Percentiles rank a stretch among this genome's conserved stretches.
Conservation (phyloP, 2,329 filamentous ascomycete species). For the Neonectria sp. region DNA sequence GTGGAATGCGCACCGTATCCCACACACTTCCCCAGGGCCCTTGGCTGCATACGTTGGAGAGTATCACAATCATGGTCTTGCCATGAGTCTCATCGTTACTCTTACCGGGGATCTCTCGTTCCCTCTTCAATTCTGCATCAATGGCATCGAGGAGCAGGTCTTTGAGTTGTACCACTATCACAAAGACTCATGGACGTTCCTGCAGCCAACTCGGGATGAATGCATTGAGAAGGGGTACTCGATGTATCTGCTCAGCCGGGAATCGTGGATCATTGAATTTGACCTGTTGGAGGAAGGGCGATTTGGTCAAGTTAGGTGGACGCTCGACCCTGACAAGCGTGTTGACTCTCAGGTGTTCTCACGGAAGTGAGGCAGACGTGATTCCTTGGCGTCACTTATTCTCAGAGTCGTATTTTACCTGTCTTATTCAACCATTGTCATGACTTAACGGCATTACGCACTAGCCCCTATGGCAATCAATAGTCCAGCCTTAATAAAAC, state of each 20-base stretch:
- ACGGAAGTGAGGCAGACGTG: too few species aligned
- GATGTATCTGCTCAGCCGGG: conserved; percentile 6
- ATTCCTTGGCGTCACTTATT: too few species aligned
- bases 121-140: conserved; percentile 5
- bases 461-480: too few species aligned
- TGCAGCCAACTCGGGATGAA: conserved; percentile 1
- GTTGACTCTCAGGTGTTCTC: background rate
- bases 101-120: background rate
- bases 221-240: conserved; percentile 13
- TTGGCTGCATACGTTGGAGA: background rate
- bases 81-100: background rate
- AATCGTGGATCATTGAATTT: conserved; percentile 18
- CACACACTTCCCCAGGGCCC: background rate
- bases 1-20: background rate
- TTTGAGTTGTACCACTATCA: conserved; percentile 19
- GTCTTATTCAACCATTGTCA: too few species aligned
- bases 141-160: background rate
- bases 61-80: background rate
- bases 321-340: background rate
- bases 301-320: conserved; percentile 4
- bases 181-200: conserved; percentile 4
- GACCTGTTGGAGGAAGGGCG: background rate
- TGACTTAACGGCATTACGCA: too few species aligned
- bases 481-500: too few species aligned
- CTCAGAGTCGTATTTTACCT: too few species aligned